A percentile compares a stretch with the other conserved stretches of the same genome.
These are phyloP conservation scores for Prototheca cutis DNA, from an alignment of 163 green algal species.

Conservation along the genomic window DNA sequence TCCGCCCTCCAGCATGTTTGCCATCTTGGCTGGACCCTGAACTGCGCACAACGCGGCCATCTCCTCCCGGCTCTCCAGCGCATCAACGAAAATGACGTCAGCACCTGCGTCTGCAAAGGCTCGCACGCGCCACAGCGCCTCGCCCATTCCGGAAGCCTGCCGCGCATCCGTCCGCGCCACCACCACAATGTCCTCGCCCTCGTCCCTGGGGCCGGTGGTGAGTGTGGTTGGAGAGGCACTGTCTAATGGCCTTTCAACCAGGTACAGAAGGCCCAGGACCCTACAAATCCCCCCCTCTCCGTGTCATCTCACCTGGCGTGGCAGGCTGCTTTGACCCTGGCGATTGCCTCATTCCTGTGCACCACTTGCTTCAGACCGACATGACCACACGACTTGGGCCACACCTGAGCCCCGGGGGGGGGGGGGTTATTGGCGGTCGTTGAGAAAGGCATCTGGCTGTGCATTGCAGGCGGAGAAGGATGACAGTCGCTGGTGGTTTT, in stretches of 20 bases:
- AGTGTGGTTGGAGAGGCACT: no score
- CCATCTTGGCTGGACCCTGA: conserved; percentile 44
- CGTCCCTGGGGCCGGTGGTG: conserved; percentile 34
- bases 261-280: no score
- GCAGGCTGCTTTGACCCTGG: conserved; percentile 66
- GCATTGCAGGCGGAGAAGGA: no score
- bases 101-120: conserved; percentile 74
- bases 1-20: conserved; percentile 90
- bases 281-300: no score
- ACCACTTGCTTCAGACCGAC: conserved; percentile 73
- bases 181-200: conserved; percentile 75
- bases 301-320: conserved; percentile 48
- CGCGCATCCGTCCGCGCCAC: conserved; percentile 76
- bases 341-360: conserved; percentile 67
- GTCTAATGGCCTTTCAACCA: no score
- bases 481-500: no score
- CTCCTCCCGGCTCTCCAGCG: conserved; percentile 70
- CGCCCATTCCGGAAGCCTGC: conserved; percentile 59
- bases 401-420: conserved; percentile 28
- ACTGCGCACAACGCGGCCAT: conserved; percentile 64
- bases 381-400: conserved; percentile 90
- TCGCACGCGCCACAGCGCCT: conserved; percentile 64
- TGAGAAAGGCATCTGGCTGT: not conserved
- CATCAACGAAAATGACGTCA: conserved; percentile 92
- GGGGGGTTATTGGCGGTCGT: not conserved